Evolutionary conservation across 345 rosid species (phyloP).

Genomic region (Syzygium grande): DNA sequence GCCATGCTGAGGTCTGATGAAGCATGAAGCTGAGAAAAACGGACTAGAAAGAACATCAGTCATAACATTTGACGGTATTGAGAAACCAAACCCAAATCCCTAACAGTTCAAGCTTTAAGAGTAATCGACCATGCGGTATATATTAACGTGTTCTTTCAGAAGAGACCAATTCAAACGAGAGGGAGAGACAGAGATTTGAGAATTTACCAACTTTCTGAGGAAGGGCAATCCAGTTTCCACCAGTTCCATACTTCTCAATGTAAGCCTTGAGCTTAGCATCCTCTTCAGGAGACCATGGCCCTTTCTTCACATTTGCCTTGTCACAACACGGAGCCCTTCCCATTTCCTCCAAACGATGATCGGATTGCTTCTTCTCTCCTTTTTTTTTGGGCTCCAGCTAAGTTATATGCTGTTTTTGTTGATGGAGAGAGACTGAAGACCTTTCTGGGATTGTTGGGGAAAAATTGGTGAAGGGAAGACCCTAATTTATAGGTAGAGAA

Average conservation of each 20-base stretch:
- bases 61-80: background rate
- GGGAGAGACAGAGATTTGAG: background rate
- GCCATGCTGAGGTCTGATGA: background rate
- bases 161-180: background rate
- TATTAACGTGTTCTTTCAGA: background rate
- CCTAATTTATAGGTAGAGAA: slow-evolving; percentile 25
- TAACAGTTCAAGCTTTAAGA: background rate
- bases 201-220: slow-evolving; percentile 87
- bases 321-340: slow-evolving; percentile 99
- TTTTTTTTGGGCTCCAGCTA: slow-evolving; percentile 6
- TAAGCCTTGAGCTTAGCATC: slow-evolving; percentile 89
- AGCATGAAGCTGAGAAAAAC: background rate
- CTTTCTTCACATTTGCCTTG: slow-evolving; percentile 86
- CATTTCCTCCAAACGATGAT: slow-evolving; percentile 23
- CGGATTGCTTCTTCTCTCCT: background rate
- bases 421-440: background rate
- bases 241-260: slow-evolving; percentile 75
- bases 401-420: background rate
- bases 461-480: slow-evolving; percentile 7
- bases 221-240: slow-evolving; percentile 97
- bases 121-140: background rate
- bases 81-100: background rate
- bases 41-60: background rate
- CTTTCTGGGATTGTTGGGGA: background rate
- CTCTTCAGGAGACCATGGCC: slow-evolving; percentile 98